A percentile compares a stretch with the other conserved stretches of the same genome.
phyloP scores from a whole-genome alignment of 306 rosid species.

The Adenanthera pavonina region DNA sequence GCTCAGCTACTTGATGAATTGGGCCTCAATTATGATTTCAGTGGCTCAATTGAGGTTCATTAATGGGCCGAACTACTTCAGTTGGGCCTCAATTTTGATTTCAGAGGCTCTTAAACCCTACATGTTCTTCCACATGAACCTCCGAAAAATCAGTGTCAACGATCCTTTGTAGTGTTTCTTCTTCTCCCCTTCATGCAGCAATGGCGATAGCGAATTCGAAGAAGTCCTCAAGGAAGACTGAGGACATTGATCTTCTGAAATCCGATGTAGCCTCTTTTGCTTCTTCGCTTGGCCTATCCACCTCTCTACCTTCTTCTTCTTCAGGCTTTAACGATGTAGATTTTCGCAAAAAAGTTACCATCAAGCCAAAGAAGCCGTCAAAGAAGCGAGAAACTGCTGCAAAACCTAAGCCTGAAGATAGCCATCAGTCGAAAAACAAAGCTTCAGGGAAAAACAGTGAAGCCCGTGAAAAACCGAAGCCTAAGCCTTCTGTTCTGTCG shows the following conservation, averaged over 20 bases:
- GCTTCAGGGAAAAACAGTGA: conserved; percentile 19
- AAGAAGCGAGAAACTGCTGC: conserved; percentile 44
- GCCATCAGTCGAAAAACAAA: conserved; percentile 45
- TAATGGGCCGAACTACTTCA: no score
- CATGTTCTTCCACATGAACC: conserved; percentile 1
- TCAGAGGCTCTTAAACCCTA: conserved; percentile 39
- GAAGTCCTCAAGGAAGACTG: conserved; percentile 47
- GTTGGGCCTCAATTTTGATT: not conserved
- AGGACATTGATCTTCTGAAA: conserved; percentile 60
- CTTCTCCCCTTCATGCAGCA: conserved; percentile 36
- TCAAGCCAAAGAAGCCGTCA: conserved; percentile 44
- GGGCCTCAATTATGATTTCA: not conserved
- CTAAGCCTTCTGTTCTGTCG: conserved; percentile 60
- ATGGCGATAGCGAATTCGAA: conserved; percentile 62
- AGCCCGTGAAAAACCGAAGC: conserved; percentile 57
- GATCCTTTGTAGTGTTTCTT: not conserved
- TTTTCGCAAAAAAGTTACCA: conserved; percentile 64
- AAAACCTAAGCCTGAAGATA: conserved; percentile 19
- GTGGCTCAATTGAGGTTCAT: not conserved
- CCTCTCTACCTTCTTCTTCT: conserved; percentile 62
- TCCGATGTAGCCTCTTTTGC: conserved; percentile 86
- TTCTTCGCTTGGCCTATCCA: conserved; percentile 74
- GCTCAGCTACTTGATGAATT: no score
- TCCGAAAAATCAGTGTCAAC: not conserved
- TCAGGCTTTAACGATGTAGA: conserved; percentile 94